These are phyloP conservation scores for Thecaphora thlaspeos DNA, from an alignment of 1,284 basidiomycete genomes.

Conservation along the genomic window DNA sequence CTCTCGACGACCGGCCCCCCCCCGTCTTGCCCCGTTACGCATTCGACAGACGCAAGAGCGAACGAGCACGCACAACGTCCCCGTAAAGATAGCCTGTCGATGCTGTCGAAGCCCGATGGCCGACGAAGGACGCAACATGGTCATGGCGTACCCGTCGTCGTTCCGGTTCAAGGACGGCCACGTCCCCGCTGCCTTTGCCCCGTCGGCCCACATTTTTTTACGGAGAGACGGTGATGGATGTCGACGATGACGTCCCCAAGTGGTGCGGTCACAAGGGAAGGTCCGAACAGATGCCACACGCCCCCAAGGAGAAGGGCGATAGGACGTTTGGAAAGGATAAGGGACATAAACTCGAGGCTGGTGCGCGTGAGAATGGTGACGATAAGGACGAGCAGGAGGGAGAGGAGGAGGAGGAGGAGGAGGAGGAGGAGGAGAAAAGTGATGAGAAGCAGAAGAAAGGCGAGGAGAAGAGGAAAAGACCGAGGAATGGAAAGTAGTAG, in stretches of 20 bases:
- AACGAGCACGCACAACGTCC: conserved; percentile 28
- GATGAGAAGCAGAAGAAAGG: too few relatives aligned
- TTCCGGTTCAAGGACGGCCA: conserved; percentile 27
- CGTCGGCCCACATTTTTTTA: conserved; percentile 39
- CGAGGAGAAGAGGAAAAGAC: too few relatives aligned
- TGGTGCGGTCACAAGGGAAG: conserved; percentile 27
- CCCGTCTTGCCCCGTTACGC: not conserved
- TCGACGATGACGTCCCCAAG: conserved; percentile 38
- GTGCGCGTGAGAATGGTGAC: not conserved
- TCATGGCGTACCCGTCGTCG: conserved; percentile 36
- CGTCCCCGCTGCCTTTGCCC: conserved; percentile 24
- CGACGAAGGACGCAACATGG: conserved; percentile 39
- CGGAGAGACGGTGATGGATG: conserved; percentile 28
- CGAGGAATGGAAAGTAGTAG: too few relatives aligned
- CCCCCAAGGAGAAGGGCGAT: conserved; percentile 14
- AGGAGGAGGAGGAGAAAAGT: not conserved
- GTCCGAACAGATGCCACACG: conserved; percentile 23
- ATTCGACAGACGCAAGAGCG: conserved; percentile 16
- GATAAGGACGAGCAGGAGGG: too few relatives aligned
- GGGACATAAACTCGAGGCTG: conserved; percentile 14
- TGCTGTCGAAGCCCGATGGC: conserved; percentile 34
- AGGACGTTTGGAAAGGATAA: conserved; percentile 33
- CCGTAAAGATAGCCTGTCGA: conserved; percentile 35
- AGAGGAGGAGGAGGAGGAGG: not conserved
- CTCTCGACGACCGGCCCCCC: too few relatives aligned